Percentiles rank a stretch among this genome's conserved stretches.
Conservation (phyloP, 2,329 filamentous ascomycete genomes). For the Venturiaceae sp. region DNA sequence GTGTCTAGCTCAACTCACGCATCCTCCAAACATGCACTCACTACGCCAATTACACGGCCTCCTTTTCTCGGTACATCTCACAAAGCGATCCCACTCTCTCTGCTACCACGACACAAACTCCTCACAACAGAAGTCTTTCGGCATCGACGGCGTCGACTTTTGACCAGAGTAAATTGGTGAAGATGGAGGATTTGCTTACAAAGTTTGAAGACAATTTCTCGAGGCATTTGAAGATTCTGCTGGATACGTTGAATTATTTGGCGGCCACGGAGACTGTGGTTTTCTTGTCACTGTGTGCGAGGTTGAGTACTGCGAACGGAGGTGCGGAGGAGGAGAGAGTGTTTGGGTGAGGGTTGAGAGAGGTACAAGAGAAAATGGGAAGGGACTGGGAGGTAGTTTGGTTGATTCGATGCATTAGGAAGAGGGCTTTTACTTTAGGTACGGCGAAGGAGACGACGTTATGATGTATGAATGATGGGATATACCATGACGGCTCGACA, state of each 20-base stretch:
- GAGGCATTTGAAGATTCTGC: constrained; percentile 81
- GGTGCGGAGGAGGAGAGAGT: neutral
- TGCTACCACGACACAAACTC: constrained; percentile 20
- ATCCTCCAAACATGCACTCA: constrained; percentile 92
- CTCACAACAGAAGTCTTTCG: constrained; percentile 9
- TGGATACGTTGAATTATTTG: constrained; percentile 94
- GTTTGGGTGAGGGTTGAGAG: neutral
- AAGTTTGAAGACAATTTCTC: constrained; percentile 94
- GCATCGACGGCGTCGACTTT: constrained; percentile 14
- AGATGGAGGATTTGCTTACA: constrained; percentile 76
- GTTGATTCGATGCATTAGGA: too few species aligned
- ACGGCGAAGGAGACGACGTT: too few species aligned
- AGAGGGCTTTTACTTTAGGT: too few species aligned
- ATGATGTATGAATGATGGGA: too few species aligned
- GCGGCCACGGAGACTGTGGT: constrained; percentile 96
- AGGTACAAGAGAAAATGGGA: neutral
- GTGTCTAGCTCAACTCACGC: constrained; percentile 86
- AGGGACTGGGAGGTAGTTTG: too few species aligned
- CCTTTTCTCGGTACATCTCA: constrained; percentile 74
- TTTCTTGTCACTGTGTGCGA: constrained; percentile 74
- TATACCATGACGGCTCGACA: too few species aligned
- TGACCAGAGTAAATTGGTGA: constrained; percentile 46
- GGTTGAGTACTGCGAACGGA: constrained; percentile 58
- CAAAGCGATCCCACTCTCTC: constrained; percentile 73
- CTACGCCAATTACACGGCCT: constrained; percentile 84